Percentiles rank a stretch among this genome's conserved stretches.
phyloP scores from a whole-genome alignment of 768 basidiomycete species.

The Boletus tomentosulus region DNA sequence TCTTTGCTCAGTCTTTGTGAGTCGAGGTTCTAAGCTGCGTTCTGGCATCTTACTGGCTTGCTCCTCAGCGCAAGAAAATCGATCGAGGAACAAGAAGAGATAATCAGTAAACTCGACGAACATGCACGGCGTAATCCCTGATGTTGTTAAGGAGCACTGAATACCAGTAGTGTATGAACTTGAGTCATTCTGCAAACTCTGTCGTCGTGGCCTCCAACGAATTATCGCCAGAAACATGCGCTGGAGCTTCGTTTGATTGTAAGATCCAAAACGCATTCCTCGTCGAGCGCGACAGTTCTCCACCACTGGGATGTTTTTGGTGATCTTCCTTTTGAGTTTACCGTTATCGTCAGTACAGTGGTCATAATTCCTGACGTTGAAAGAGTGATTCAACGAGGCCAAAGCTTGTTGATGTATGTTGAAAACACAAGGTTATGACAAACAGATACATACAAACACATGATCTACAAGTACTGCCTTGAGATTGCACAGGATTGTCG shows the following conservation, averaged over 20 bases:
- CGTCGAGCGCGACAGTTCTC: no score
- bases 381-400: no score
- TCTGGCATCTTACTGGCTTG: constrained; percentile 1
- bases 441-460: background rate
- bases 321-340: no score
- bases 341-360: no score
- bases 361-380: no score
- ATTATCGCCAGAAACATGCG: no score
- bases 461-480: background rate
- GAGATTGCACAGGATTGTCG: background rate
- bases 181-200: background rate
- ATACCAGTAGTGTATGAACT: background rate
- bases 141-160: background rate
- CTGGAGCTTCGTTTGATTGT: no score
- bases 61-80: constrained; percentile 37
- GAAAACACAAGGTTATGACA: background rate
- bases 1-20: constrained; percentile 66
- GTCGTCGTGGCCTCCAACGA: no score
- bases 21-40: constrained; percentile 22
- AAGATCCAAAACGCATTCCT: no score
- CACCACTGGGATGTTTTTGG: no score
- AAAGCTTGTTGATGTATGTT: background rate
- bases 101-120: constrained; percentile 41
- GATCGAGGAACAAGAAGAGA: constrained; percentile 38
- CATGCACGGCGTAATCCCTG: constrained; percentile 17